Evolutionary conservation across 495 filamentous ascomycete genomes (phyloP).

Genomic region (Alectoria sarmentosa): DNA sequence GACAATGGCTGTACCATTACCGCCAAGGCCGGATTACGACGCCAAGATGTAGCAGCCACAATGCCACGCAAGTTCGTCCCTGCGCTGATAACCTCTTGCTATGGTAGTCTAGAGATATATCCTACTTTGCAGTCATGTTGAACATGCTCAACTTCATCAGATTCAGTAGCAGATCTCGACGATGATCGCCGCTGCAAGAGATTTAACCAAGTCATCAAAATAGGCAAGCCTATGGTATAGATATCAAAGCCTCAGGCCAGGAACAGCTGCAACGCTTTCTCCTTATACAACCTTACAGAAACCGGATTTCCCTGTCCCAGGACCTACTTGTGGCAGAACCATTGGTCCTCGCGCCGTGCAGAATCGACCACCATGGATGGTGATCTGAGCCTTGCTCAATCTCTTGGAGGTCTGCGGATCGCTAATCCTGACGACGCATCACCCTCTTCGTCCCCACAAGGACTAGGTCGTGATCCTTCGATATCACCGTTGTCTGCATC

Average conservation of each 20-base stretch:
- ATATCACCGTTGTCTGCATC: slow-evolving; percentile 22
- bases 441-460: slow-evolving; percentile 44
- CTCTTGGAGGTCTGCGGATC: slow-evolving; percentile 90
- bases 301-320: neutral
- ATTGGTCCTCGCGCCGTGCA: neutral
- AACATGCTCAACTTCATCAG: neutral
- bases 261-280: neutral
- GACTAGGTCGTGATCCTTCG: slow-evolving; percentile 11
- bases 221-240: neutral
- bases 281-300: neutral
- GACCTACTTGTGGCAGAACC: neutral
- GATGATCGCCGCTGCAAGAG: neutral
- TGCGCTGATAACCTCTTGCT: neutral
- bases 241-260: neutral
- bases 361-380: slow-evolving; percentile 61
- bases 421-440: slow-evolving; percentile 90
- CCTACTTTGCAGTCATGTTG: neutral
- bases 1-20: too few species aligned
- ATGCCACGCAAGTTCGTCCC: neutral
- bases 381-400: slow-evolving; percentile 86
- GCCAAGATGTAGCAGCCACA: slow-evolving; percentile 1
- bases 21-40: neutral
- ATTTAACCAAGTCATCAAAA: neutral
- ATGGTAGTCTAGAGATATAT: too few species aligned
- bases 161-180: neutral